phyloP scores from a whole-genome alignment of 1,284 basidiomycete species.

The Ceratobasidium sp. region DNA sequence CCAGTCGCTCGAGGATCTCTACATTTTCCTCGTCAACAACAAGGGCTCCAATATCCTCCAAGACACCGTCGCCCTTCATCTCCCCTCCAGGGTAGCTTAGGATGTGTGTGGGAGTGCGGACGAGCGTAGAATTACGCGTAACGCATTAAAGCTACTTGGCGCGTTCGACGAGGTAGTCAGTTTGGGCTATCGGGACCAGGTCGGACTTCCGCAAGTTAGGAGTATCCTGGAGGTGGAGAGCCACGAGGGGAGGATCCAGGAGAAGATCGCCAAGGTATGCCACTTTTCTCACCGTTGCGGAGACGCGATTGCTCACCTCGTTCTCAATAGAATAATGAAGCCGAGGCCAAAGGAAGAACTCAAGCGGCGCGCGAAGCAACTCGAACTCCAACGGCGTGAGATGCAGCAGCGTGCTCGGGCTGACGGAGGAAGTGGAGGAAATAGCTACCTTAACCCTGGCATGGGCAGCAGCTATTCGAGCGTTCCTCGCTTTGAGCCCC shows the following conservation, averaged over 20 bases:
- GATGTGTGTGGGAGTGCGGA: constrained; percentile 91
- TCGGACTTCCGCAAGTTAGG: constrained; percentile 91
- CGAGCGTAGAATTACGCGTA: constrained; percentile 91
- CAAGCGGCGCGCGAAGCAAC: constrained; percentile 96
- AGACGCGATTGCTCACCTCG: neutral
- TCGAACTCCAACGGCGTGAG: constrained; percentile 97
- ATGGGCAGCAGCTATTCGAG: constrained; percentile 72
- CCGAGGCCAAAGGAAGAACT: constrained; percentile 98
- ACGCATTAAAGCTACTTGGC: constrained; percentile 94
- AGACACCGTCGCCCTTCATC: constrained; percentile 96
- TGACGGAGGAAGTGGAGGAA: constrained; percentile 62
- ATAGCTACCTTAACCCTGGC: constrained; percentile 70
- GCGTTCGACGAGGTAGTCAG: constrained; percentile 98
- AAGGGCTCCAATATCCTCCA: constrained; percentile 98
- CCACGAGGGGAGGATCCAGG: constrained; percentile 99
- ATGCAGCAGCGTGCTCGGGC: constrained; percentile 81
- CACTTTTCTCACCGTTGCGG: neutral
- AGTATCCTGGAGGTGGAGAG: constrained; percentile 98
- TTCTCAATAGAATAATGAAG: constrained; percentile 89
- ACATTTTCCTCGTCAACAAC: constrained; percentile 98
- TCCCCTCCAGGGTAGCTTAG: constrained; percentile 93
- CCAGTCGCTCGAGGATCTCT: constrained; percentile 97
- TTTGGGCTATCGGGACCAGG: constrained; percentile 94
- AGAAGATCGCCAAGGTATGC: constrained; percentile 93
- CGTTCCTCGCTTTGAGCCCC: constrained; percentile 76